Conservation (phyloP, 495 filamentous ascomycete genomes). For the Corynascus novoguineensis region DNA sequence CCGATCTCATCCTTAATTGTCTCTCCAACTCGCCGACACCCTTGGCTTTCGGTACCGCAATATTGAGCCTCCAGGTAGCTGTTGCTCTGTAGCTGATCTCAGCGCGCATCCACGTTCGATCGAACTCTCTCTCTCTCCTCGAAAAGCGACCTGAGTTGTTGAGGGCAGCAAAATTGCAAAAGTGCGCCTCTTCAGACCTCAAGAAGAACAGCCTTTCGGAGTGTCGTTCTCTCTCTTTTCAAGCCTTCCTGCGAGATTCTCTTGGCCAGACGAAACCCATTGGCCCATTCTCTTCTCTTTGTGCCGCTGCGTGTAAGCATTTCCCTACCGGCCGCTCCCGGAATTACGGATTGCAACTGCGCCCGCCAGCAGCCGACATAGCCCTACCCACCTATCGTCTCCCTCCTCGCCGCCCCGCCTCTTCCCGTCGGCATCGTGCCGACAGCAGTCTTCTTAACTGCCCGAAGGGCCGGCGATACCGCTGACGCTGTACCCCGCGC, state of each 20-base stretch:
- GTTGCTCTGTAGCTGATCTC: not conserved
- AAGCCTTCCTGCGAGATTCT: not conserved
- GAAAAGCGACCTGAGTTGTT: not conserved
- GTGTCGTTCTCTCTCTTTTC: not conserved
- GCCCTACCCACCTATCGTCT: not conserved
- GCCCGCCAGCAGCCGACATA: not conserved
- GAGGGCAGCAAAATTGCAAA: too few species aligned
- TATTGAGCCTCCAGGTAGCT: not conserved
- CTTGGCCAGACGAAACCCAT: not conserved
- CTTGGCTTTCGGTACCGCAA: not conserved
- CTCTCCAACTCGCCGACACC: not conserved
- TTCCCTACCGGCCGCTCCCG: not conserved
- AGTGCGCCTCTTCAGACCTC: not conserved
- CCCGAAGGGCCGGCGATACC: not conserved
- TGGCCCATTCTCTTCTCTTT: conserved; percentile 11
- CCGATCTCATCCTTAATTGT: conserved; percentile 6
- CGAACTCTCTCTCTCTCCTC: too few species aligned
- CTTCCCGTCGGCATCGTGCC: not conserved
- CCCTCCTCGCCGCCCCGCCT: not conserved
- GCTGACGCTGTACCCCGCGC: not conserved
- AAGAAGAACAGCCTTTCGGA: not conserved
- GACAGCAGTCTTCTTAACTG: not conserved
- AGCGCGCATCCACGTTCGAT: not conserved
- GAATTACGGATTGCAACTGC: conserved; percentile 5
- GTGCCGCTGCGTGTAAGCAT: conserved; percentile 5